Percentiles rank a stretch among this genome's conserved stretches.
Conservation (phyloP, 1,284 basidiomycete genomes). For the Sanghuangporus weigelae region DNA sequence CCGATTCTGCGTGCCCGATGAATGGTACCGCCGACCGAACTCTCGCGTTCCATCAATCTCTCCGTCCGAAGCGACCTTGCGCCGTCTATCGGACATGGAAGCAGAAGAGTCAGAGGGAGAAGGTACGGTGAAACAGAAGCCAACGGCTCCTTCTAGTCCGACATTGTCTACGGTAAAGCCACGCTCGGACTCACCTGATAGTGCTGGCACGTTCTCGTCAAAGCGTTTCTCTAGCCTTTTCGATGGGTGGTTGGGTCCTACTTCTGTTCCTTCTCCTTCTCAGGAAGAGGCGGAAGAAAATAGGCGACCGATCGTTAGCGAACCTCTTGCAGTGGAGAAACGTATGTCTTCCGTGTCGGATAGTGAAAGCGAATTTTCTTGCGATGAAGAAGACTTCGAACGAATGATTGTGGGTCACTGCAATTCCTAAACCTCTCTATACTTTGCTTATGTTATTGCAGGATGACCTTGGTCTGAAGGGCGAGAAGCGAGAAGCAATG, state of each 20-base stretch:
- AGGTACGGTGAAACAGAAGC: conserved; percentile 57
- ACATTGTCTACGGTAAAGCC: conserved; percentile 20
- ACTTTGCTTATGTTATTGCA: conserved; percentile 24
- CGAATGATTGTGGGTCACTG: conserved; percentile 52
- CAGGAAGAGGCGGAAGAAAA: conserved; percentile 1
- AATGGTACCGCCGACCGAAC: conserved; percentile 71
- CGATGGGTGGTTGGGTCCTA: conserved; percentile 15
- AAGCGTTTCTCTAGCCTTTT: conserved; percentile 17
- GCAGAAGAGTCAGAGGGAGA: conserved; percentile 44
- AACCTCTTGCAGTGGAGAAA: conserved; percentile 11
- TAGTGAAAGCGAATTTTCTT: conserved; percentile 22
- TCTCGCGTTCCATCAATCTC: conserved; percentile 43
- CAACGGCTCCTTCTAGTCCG: conserved; percentile 22
- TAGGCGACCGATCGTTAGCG: conserved; percentile 15
- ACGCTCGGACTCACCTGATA: conserved; percentile 14
- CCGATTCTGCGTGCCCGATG: conserved; percentile 68
- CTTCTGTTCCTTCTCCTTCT: conserved; percentile 2
- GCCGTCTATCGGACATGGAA: conserved; percentile 44
- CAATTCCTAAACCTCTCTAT: background rate
- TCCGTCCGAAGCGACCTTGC: conserved; percentile 48
- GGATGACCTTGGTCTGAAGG: conserved; percentile 75
- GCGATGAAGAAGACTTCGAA: conserved; percentile 51
- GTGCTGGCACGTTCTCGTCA: conserved; percentile 11
- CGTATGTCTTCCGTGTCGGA: background rate
- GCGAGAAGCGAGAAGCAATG: conserved; percentile 62